A percentile compares a stretch with the other conserved stretches of the same genome.
phyloP scores from a whole-genome alignment of 2,329 filamentous ascomycete species.

The Penicillium corylophilum region DNA sequence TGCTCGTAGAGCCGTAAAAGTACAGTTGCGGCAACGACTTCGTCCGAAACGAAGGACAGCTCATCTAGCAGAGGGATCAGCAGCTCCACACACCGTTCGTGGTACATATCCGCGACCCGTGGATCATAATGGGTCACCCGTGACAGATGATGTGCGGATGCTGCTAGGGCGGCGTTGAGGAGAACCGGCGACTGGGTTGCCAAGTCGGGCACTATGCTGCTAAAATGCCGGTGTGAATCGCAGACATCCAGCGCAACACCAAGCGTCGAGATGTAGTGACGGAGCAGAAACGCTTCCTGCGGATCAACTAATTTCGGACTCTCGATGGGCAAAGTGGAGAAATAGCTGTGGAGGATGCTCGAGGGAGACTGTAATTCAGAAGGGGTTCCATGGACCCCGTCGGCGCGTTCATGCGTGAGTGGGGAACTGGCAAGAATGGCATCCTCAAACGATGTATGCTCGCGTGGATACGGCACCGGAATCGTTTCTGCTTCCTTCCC shows the following conservation, averaged over 20 bases:
- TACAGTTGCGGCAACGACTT: background rate
- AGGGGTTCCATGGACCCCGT: background rate
- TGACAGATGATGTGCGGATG: background rate
- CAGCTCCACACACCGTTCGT: background rate
- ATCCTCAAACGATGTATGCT: background rate
- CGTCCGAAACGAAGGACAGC: background rate
- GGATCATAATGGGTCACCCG: background rate
- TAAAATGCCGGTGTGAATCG: background rate
- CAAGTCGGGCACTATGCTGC: background rate
- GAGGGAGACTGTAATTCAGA: background rate
- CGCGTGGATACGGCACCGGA: background rate
- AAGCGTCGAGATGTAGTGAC: background rate
- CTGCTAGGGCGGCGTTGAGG: background rate
- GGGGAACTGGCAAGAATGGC: no score
- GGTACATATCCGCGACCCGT: background rate
- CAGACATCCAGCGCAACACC: background rate
- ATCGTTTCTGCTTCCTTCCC: no score
- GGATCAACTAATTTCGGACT: background rate
- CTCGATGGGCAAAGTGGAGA: background rate
- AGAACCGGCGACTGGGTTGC: background rate
- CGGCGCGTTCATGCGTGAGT: background rate
- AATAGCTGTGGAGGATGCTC: background rate
- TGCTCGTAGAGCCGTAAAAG: background rate
- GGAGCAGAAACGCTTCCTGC: background rate
- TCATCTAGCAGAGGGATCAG: background rate